Evolutionary conservation across 306 rosid genomes (phyloP), one percentile per base, ranked within the genome.

Genomic region (Sindora glabra): DNA sequence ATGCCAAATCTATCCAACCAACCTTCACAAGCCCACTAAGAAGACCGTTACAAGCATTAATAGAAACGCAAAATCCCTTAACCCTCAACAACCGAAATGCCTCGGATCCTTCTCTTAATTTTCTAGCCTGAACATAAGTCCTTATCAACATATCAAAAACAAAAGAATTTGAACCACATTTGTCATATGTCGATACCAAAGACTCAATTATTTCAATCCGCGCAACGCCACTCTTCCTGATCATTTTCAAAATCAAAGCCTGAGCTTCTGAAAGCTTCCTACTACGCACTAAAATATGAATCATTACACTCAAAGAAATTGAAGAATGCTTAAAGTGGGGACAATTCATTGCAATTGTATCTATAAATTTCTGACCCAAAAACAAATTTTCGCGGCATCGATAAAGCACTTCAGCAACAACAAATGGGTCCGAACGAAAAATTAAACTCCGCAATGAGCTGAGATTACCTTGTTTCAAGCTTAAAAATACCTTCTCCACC

Each of bases 1-100:
- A 88, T 2, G 96, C 90, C 74, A 91, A 76, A 74, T 92, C 90
- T 2, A 78, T 74, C 96, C 98, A 88, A 1, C 96, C 95, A 37
- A 74, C 78, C 71, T 73, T 86, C 26, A 88, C 98, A 60, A 92
- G 84, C 13, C 86, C 88, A 30, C 85, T 86, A 10, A 92, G 81
- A 50, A 92, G 95, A 23, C 90, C 85, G 37, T 86, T 88, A 64
- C 82, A 86, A 60, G 95, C 90, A 61, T 86, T 92, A 26, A 88
- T 54, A 0, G 94, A 81, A 57, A 88, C 54, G 0, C 52, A 41
- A 47, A 83, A 56, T 16, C 96, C 94, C 58, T 58, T 70, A 10
- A 49, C 63, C 22, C 82, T 74, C 68, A 81, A 62, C 52, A 78
- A 32, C 32, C 47, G 46, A 68, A 92, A 88, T 5, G 79, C 90